Evolutionary conservation across 805 yeast genomes (phyloP), one percentile per base, ranked within the genome.

Genomic region (Saccharomycopsis synnaedendra): DNA sequence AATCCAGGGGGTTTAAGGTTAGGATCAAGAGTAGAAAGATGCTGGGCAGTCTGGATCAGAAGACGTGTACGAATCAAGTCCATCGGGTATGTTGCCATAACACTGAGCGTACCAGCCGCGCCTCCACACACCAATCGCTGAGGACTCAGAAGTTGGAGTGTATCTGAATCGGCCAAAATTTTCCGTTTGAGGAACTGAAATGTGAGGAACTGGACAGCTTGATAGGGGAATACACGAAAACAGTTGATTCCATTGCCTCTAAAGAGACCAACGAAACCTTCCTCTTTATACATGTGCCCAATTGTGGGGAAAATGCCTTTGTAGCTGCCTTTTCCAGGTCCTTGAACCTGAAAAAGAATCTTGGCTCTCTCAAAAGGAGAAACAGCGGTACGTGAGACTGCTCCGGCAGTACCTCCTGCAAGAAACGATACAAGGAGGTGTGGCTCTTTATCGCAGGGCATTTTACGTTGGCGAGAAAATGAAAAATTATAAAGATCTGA

Each of bases 311-410:
- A 69, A 59, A 88, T 75, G 1, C 97, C 96, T n/a, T 70, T 65
- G 44, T 76, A 73, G 58, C 78, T 74, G 49, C 60, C 49, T 47
- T 64, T 53, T 51, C 60, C 50, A 1, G 75, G 68, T 7, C 85
- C 93, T 64, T 90, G 97, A 35, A 93, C 79, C 64, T 90, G 98
- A 57, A 88, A 77, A 30, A 90, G 64, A 53, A 93, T 93, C 64
- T 90, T 90, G 56, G 93, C 94, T 56, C 98, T 70, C 63, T 90
- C 98, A 64, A 90, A 80, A 1, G 98, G 98, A 8, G 96, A 85
- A 4, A 89, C 96, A 32, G 84, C 86, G 0, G 97, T 90, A 47
- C 97, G 70, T 1, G 95, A 85, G 0, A 82, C 68, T 0, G 87
- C 87, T 11, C 94, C 94, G 2, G 82, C 90, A 5, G 79, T 57